Evolutionary conservation across 148 eudicot genomes (phyloP).

Genomic region (Camellia lanceoleosa): DNA sequence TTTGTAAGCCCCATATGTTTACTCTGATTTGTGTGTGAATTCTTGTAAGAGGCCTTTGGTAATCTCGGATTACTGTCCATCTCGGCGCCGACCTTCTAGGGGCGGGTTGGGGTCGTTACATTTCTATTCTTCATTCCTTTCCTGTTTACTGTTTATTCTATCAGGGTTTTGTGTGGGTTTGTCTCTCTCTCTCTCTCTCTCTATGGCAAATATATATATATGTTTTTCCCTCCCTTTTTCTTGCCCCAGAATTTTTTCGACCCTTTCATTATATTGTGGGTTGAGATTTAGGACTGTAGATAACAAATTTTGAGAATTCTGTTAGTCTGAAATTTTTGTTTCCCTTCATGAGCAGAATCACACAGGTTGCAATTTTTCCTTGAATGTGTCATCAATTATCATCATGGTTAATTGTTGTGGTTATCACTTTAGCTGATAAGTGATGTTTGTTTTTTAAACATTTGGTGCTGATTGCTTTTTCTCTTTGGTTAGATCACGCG

Average conservation of each 20-base stretch:
- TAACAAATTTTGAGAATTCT: neutral
- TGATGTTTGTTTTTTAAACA: too few species aligned
- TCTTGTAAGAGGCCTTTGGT: too few species aligned
- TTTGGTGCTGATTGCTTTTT: too few species aligned
- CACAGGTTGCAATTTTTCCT: neutral
- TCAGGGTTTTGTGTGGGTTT: constrained; percentile 28
- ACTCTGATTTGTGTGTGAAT: too few species aligned
- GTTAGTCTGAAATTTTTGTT: neutral
- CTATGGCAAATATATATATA: too few species aligned
- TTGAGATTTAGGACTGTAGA: neutral
- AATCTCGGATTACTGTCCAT: too few species aligned
- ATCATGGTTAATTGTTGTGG: neutral
- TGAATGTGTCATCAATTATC: neutral
- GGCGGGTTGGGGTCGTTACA: too few species aligned
- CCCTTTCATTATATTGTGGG: neutral
- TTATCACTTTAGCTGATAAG: neutral
- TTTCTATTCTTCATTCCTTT: too few species aligned
- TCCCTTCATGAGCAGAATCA: neutral
- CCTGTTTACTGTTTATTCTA: neutral
- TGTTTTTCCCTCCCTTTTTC: neutral
- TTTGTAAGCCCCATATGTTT: too few species aligned
- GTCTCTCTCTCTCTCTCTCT: too few species aligned
- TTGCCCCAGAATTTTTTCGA: neutral
- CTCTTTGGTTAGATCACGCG: neutral
- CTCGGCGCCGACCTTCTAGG: too few species aligned